Percentiles rank a stretch among this genome's conserved stretches.
phyloP scores from a whole-genome alignment of 2,329 filamentous ascomycete genomes.

The Curvularia lunata region DNA sequence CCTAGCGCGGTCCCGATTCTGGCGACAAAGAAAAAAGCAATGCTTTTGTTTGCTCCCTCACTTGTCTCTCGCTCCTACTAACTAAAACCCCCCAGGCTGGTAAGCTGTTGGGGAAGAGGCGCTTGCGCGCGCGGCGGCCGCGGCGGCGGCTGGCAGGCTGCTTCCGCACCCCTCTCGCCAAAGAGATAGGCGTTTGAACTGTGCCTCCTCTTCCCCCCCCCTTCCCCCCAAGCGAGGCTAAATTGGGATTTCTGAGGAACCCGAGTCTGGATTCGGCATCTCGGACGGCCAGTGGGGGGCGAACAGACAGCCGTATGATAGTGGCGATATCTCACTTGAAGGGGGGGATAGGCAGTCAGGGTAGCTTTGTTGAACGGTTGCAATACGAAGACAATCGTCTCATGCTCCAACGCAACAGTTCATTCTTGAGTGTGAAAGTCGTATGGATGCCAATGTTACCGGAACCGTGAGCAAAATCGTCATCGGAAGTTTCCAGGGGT shows the following conservation, averaged over 20 bases:
- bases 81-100: background rate
- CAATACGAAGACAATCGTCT: background rate
- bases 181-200: slow-evolving; percentile 2
- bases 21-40: slow-evolving; percentile 5
- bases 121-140: too few relatives aligned
- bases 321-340: background rate
- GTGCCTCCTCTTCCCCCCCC: too few relatives aligned
- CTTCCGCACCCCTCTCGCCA: background rate
- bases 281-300: background rate
- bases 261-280: slow-evolving; percentile 2
- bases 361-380: slow-evolving; percentile 1
- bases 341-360: background rate
- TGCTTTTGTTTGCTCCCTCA: background rate
- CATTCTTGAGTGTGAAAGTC: background rate
- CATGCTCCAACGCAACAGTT: background rate
- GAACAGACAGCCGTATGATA: background rate
- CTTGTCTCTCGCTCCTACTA: too few relatives aligned
- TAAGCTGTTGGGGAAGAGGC: background rate
- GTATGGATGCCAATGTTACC: background rate
- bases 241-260: slow-evolving; percentile 1
- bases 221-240: slow-evolving; percentile 2
- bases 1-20: slow-evolving; percentile 1
- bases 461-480: background rate
- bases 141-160: background rate
- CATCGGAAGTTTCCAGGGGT: background rate